These are phyloP conservation scores for Medicago lupulina DNA, from an alignment of 306 rosid genomes.

Conservation along the genomic window DNA sequence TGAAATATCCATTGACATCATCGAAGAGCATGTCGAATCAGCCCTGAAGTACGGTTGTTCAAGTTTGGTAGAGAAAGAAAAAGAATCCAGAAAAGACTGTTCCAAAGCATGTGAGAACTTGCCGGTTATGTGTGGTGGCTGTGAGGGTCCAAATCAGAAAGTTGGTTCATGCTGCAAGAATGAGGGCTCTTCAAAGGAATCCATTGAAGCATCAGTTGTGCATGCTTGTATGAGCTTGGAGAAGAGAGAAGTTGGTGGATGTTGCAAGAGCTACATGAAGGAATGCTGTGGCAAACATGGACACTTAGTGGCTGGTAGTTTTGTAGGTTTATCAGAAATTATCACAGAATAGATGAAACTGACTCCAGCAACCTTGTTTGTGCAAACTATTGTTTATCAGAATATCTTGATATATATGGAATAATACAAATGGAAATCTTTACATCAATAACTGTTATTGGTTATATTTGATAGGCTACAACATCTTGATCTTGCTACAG, in stretches of 20 bases:
- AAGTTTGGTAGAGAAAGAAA: conserved; percentile 49
- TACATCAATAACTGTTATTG: background rate
- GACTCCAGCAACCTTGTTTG: conserved; percentile 20
- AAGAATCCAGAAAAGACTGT: conserved; percentile 34
- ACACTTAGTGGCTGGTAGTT: conserved; percentile 52
- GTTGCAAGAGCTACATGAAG: conserved; percentile 84
- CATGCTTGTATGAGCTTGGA: conserved; percentile 61
- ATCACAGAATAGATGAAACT: conserved; percentile 56
- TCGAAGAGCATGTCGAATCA: conserved; percentile 34
- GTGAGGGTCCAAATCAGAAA: conserved; percentile 48
- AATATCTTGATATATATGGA: no score
- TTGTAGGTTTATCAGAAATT: conserved; percentile 66
- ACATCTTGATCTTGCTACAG: background rate
- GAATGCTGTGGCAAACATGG: conserved; percentile 70
- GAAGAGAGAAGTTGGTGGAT: conserved; percentile 67
- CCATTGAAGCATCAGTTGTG: conserved; percentile 5
- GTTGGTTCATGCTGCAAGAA: conserved; percentile 43
- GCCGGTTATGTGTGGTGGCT: conserved; percentile 22
- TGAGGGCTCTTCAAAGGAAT: conserved; percentile 39
- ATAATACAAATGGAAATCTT: background rate
- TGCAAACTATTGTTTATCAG: conserved; percentile 23
- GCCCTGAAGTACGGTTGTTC: conserved; percentile 17
- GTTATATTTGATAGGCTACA: background rate
- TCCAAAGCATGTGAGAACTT: no score
- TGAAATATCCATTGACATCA: conserved; percentile 49